Percentiles rank a stretch among this genome's conserved stretches.
Evolutionary conservation across 495 filamentous ascomycete species (phyloP).

Genomic region (Penicillium coprophilum): DNA sequence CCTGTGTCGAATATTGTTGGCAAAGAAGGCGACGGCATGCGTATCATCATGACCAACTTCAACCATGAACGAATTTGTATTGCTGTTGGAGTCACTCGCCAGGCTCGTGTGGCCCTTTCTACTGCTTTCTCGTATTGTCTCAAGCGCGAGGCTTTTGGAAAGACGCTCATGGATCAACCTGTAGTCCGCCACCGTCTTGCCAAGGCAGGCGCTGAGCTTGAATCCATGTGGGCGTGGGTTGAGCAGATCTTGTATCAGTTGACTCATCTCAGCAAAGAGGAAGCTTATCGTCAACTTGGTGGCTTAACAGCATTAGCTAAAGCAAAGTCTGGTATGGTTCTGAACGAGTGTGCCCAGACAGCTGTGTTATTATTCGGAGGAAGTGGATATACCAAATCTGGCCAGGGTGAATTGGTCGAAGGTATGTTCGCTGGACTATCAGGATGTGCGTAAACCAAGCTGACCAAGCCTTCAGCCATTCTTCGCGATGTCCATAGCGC

Average conservation of each 20-base stretch:
- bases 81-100: constrained; percentile 59
- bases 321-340: constrained; percentile 66
- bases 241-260: constrained; percentile 75
- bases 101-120: constrained; percentile 62
- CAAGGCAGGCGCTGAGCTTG: constrained; percentile 65
- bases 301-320: constrained; percentile 70
- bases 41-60: constrained; percentile 80
- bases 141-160: constrained; percentile 74
- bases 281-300: constrained; percentile 63
- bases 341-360: constrained; percentile 67
- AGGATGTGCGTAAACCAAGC: background rate
- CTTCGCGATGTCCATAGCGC: constrained; percentile 64
- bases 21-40: constrained; percentile 69
- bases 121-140: constrained; percentile 67
- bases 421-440: constrained; percentile 38
- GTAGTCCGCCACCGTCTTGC: constrained; percentile 72
- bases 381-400: constrained; percentile 66
- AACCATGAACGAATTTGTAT: constrained; percentile 76
- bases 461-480: constrained; percentile 45
- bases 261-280: constrained; percentile 58
- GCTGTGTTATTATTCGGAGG: constrained; percentile 72
- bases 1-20: constrained; percentile 69
- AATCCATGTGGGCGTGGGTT: constrained; percentile 70
- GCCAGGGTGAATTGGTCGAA: constrained; percentile 70
- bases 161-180: constrained; percentile 68